A percentile compares a stretch with the other conserved stretches of the same genome.
These are phyloP conservation scores for Aegilops speltoides DNA, from an alignment of 176 grass and related monocot genomes.

Conservation along the genomic window DNA sequence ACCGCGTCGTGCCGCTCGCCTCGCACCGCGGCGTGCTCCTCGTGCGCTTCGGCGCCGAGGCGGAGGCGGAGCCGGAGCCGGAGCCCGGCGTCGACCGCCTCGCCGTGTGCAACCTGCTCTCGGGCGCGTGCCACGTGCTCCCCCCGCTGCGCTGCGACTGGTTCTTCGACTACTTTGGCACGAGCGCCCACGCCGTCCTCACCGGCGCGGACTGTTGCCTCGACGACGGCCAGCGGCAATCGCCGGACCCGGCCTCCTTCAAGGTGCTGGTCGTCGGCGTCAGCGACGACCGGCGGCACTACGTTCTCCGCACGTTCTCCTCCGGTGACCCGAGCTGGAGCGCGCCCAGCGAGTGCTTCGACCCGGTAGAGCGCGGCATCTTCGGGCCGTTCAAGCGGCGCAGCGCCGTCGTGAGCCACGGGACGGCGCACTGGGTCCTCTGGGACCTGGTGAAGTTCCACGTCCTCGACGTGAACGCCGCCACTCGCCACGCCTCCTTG, in stretches of 20 bases:
- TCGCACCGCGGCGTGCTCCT: constrained; percentile 7
- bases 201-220: neutral
- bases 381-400: neutral
- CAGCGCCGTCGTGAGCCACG: neutral
- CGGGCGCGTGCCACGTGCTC: neutral
- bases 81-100: neutral
- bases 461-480: neutral
- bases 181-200: neutral
- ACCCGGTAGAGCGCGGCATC: neutral
- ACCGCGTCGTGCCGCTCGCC: neutral
- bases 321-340: neutral
- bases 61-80: neutral
- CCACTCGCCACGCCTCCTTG: neutral
- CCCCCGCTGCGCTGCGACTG: neutral
- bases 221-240: neutral
- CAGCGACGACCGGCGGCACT: neutral
- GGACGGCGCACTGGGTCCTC: neutral
- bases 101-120: constrained; percentile 2
- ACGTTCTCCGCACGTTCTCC: neutral
- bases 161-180: neutral
- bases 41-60: neutral
- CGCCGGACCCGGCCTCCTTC: neutral
- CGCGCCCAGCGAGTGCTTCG: neutral
- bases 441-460: neutral
- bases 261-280: neutral